phyloP scores from a whole-genome alignment of 352 stramenopile species.

The Phytophthora melonis region DNA sequence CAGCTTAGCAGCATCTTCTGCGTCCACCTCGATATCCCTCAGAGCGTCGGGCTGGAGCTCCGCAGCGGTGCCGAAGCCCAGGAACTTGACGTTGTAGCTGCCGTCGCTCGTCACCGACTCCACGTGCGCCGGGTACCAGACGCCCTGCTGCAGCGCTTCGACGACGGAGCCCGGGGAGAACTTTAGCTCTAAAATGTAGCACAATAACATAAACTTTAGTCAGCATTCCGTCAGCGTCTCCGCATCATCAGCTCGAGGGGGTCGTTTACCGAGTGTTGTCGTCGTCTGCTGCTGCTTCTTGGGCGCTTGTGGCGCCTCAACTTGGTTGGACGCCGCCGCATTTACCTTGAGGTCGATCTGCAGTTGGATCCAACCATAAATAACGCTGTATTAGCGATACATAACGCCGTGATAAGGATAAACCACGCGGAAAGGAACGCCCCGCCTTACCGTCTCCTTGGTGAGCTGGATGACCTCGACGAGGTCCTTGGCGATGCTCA shows the following conservation, averaged over 20 bases:
- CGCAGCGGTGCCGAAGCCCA: slow-evolving; percentile 76
- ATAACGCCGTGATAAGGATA: background rate
- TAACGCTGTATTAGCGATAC: slow-evolving; percentile 10
- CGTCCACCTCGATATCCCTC: slow-evolving; percentile 50
- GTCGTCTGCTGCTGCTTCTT: slow-evolving; percentile 11
- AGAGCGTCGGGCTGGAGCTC: slow-evolving; percentile 55
- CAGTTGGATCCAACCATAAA: background rate
- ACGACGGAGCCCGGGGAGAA: slow-evolving; percentile 62
- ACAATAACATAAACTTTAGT: slow-evolving; percentile 5
- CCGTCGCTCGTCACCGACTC: slow-evolving; percentile 62
- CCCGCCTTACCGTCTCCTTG: slow-evolving; percentile 69
- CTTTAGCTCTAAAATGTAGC: slow-evolving; percentile 34
- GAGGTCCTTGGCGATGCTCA: slow-evolving; percentile 81
- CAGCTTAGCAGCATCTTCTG: slow-evolving; percentile 33
- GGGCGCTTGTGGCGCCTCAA: background rate
- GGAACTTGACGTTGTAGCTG: slow-evolving; percentile 77
- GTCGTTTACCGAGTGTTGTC: slow-evolving; percentile 20
- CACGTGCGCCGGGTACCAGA: slow-evolving; percentile 78
- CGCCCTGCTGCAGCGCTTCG: slow-evolving; percentile 68
- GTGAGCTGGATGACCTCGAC: slow-evolving; percentile 89
- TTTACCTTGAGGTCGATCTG: slow-evolving; percentile 55
- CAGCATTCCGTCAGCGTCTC: slow-evolving; percentile 1
- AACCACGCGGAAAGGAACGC: background rate
- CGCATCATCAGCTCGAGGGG: background rate
- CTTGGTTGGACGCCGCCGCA: background rate